Conservation (phyloP, 331 rosid species). For the Telfairia occidentalis region DNA sequence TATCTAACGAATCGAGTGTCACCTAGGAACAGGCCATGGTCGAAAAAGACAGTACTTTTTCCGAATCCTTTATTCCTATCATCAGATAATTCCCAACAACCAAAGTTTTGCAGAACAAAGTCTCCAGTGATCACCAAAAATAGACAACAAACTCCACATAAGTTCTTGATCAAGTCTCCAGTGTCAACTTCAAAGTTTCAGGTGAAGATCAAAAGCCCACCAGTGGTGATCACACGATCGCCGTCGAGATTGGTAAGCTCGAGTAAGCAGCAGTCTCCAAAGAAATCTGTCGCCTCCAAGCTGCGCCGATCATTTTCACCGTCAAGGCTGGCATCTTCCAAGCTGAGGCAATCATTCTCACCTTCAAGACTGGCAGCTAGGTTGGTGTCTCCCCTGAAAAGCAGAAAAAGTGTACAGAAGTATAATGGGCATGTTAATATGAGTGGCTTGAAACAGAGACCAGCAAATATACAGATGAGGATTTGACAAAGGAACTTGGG, state of each 20-base stretch:
- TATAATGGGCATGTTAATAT: constrained; percentile 28
- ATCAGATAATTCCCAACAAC: constrained; percentile 31
- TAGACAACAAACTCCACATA: constrained; percentile 39
- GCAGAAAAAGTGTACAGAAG: constrained; percentile 35
- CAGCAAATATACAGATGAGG: constrained; percentile 30
- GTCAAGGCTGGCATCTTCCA: constrained; percentile 42
- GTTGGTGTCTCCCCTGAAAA: constrained; percentile 58
- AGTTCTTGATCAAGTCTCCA: constrained; percentile 63
- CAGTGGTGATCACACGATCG: constrained; percentile 31
- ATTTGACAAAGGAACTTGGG: constrained; percentile 8
- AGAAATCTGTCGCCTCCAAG: constrained; percentile 45
- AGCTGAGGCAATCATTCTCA: constrained; percentile 57
- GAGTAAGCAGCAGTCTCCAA: constrained; percentile 39
- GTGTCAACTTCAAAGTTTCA: constrained; percentile 45
- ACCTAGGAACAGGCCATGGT: constrained; percentile 71
- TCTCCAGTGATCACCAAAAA: constrained; percentile 57
- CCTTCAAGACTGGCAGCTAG: constrained; percentile 68
- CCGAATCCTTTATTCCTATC: constrained; percentile 81
- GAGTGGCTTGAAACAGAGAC: constrained; percentile 48
- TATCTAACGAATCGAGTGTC: constrained; percentile 62
- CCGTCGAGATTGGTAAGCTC: constrained; percentile 32
- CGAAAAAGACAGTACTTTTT: constrained; percentile 60
- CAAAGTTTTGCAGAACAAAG: constrained; percentile 49
- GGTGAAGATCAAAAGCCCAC: constrained; percentile 44
- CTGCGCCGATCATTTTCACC: constrained; percentile 59